Percentiles rank a stretch among this genome's conserved stretches.
Evolutionary conservation across 495 filamentous ascomycete species (phyloP).

Genomic region (Parathielavia appendiculata): DNA sequence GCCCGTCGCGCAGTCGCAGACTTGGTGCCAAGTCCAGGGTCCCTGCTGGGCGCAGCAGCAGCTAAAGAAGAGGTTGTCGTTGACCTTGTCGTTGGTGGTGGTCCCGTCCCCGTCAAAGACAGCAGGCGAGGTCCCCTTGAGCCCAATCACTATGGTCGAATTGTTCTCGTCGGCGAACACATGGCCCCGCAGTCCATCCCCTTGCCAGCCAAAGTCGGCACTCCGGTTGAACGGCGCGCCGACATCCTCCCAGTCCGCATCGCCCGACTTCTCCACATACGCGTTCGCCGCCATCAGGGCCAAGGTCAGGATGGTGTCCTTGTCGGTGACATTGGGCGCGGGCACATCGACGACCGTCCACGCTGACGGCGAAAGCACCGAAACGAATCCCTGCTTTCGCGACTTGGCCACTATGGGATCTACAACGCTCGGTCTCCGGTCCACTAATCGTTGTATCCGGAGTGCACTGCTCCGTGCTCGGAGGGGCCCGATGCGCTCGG

Average conservation of each 20-base stretch:
- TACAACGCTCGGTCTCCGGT: constrained; percentile 68
- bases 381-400: constrained; percentile 54
- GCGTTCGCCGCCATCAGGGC: constrained; percentile 85
- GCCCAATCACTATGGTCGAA: constrained; percentile 78
- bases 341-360: constrained; percentile 79
- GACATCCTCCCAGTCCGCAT: constrained; percentile 79
- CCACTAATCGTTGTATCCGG: constrained; percentile 71
- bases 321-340: constrained; percentile 81
- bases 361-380: constrained; percentile 57
- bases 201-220: constrained; percentile 80
- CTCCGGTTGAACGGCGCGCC: constrained; percentile 76
- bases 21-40: constrained; percentile 77
- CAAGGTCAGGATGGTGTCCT: constrained; percentile 74
- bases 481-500: constrained; percentile 44
- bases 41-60: constrained; percentile 95
- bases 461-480: constrained; percentile 54
- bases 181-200: constrained; percentile 85
- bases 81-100: constrained; percentile 93
- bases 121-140: constrained; percentile 87
- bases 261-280: constrained; percentile 67
- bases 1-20: constrained; percentile 81
- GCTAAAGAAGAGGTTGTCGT: constrained; percentile 96
- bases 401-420: constrained; percentile 69
- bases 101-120: constrained; percentile 94
- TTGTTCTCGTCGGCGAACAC: constrained; percentile 85